Conservation (phyloP, 2,329 filamentous ascomycete species). For the Aspergillus versicolor region DNA sequence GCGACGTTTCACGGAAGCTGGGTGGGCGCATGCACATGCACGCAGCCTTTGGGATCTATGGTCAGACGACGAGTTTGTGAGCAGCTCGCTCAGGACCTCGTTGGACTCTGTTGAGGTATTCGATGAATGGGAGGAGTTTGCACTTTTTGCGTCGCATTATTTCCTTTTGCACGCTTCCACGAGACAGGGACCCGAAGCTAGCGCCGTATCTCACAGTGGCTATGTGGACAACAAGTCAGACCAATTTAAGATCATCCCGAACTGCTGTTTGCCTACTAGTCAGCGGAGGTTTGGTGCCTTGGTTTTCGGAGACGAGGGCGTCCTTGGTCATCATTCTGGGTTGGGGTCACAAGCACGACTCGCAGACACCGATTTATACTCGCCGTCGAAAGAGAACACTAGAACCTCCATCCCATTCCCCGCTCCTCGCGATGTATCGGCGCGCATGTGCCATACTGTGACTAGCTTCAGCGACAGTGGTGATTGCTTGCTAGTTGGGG, state of each 20-base stretch:
- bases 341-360: conserved; percentile 49
- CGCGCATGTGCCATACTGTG: conserved; percentile 72
- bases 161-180: conserved; percentile 69
- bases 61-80: conserved; percentile 68
- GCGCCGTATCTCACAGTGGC: background rate
- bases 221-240: conserved; percentile 10
- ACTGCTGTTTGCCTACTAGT: conserved; percentile 38
- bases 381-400: conserved; percentile 49
- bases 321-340: conserved; percentile 43
- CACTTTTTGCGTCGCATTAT: conserved; percentile 81
- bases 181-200: conserved; percentile 1
- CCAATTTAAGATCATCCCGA: conserved; percentile 21
- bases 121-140: conserved; percentile 95
- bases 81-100: conserved; percentile 55
- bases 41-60: conserved; percentile 81
- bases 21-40: conserved; percentile 64
- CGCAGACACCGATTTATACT: conserved; percentile 47
- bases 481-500: conserved; percentile 69
- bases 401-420: conserved; percentile 47
- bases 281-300: conserved; percentile 63
- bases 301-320: conserved; percentile 38
- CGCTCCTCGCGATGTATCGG: conserved; percentile 30
- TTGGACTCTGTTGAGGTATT: conserved; percentile 78
- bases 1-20: conserved; percentile 65
- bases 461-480: conserved; percentile 59